Conservation (phyloP, 331 rosid genomes). For the Acacia concinna region DNA sequence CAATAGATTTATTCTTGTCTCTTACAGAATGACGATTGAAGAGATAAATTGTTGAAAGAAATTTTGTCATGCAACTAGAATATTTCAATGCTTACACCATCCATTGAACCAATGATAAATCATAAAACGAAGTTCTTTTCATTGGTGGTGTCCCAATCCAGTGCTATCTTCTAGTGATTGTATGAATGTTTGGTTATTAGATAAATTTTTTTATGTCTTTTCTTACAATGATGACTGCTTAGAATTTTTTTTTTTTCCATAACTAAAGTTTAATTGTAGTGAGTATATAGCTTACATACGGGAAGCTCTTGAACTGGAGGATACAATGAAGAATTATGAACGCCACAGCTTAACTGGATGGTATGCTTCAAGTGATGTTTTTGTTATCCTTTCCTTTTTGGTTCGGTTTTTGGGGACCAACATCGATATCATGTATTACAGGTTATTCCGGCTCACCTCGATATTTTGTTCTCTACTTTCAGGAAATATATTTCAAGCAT, state of each 20-base stretch:
- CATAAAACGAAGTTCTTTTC: conserved; percentile 16
- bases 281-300: conserved; percentile 74
- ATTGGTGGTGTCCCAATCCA: not conserved
- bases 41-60: conserved; percentile 8
- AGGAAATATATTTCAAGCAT: conserved; percentile 88
- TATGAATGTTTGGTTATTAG: not conserved
- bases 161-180: conserved; percentile 2
- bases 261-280: conserved; percentile 51
- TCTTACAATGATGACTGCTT: not conserved
- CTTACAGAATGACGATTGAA: conserved; percentile 18
- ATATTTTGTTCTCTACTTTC: conserved; percentile 35
- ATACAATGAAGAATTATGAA: conserved; percentile 70
- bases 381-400: not conserved
- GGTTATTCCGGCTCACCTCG: conserved; percentile 23
- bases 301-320: conserved; percentile 93
- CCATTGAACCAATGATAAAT: not conserved
- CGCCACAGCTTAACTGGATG: conserved; percentile 77
- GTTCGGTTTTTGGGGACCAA: not conserved
- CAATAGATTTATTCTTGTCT: not conserved
- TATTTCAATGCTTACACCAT: conserved; percentile 19
- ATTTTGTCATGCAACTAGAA: not conserved
- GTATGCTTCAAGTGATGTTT: conserved; percentile 47
- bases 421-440: conserved; percentile 12
- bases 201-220: conserved; percentile 9
- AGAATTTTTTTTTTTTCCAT: conserved; percentile 13